Conservation (phyloP, 805 yeast genomes). For the Metschnikowia similis region DNA sequence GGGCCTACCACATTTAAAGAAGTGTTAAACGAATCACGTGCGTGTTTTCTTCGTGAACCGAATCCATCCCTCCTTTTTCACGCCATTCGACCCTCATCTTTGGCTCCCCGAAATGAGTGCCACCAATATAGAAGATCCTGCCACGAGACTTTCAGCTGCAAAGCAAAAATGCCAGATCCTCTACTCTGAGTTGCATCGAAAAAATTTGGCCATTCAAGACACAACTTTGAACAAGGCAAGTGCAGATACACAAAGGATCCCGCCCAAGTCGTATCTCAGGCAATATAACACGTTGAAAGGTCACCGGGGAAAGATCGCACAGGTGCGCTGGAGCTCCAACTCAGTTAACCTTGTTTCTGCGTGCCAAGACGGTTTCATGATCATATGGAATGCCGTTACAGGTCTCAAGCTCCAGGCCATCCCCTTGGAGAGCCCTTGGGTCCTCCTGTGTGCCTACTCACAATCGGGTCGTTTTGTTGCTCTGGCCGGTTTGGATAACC, state of each 20-base stretch:
- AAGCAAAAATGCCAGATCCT: conserved; percentile 25
- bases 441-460: conserved; percentile 67
- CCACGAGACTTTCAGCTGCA: conserved; percentile 7
- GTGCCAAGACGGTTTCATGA: conserved; percentile 81
- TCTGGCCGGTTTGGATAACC: conserved; percentile 78
- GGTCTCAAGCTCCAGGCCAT: conserved; percentile 71
- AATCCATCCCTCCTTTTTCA: neutral
- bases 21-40: neutral
- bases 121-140: neutral
- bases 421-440: conserved; percentile 74
- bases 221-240: conserved; percentile 41
- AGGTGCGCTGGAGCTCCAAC: conserved; percentile 64
- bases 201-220: conserved; percentile 42
- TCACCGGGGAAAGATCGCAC: conserved; percentile 70
- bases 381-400: conserved; percentile 76
- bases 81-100: neutral
- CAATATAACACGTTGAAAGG: conserved; percentile 45
- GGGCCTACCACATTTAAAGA: conserved; percentile 6
- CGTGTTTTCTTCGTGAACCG: neutral
- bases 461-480: conserved; percentile 67
- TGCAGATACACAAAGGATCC: conserved; percentile 28
- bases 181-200: conserved; percentile 46
- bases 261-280: conserved; percentile 23
- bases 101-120: neutral
- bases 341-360: conserved; percentile 62